A percentile compares a stretch with the other conserved stretches of the same genome.
Conservation (phyloP, 75 land plant genomes). For the Ceratopteris richardii region DNA sequence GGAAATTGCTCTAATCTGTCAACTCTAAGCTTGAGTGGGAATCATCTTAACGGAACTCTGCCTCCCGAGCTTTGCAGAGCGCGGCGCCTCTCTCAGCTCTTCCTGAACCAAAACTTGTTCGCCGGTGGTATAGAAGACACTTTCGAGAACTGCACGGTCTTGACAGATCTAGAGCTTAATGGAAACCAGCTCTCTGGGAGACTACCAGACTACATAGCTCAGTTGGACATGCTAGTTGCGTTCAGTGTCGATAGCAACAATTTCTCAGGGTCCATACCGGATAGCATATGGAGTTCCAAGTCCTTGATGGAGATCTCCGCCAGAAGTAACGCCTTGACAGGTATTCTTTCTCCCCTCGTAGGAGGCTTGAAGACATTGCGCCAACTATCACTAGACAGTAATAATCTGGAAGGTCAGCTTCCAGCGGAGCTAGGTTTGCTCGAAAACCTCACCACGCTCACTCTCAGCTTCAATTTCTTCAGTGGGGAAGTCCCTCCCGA, state of each 20-base stretch:
- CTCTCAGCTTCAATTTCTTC: slow-evolving; percentile 37
- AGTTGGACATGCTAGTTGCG: slow-evolving; percentile 29
- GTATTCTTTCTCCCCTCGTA: slow-evolving; percentile 4
- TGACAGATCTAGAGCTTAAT: slow-evolving; percentile 28
- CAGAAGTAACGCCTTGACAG: slow-evolving; percentile 30
- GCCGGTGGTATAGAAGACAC: slow-evolving; percentile 4
- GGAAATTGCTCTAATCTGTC: slow-evolving; percentile 18
- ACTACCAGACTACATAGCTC: slow-evolving; percentile 29
- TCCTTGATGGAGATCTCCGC: not conserved
- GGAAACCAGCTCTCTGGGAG: slow-evolving; percentile 41
- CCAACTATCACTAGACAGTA: slow-evolving; percentile 40
- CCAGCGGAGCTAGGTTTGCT: slow-evolving; percentile 49
- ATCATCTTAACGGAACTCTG: slow-evolving; percentile 40
- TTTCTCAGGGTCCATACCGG: slow-evolving; percentile 49
- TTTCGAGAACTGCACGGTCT: slow-evolving; percentile 7
- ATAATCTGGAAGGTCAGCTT: slow-evolving; percentile 35
- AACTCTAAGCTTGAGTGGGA: slow-evolving; percentile 30
- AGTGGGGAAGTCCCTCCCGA: slow-evolving; percentile 57
- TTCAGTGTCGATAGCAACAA: slow-evolving; percentile 48
- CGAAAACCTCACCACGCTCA: slow-evolving; percentile 33
- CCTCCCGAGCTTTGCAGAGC: slow-evolving; percentile 41
- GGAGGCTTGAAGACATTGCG: not conserved
- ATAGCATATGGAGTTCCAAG: slow-evolving; percentile 38
- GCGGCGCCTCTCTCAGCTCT: slow-evolving; percentile 5
- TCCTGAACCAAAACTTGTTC: not conserved